Conservation (phyloP, 2,329 filamentous ascomycete genomes). For the Aureobasidium pullulans region DNA sequence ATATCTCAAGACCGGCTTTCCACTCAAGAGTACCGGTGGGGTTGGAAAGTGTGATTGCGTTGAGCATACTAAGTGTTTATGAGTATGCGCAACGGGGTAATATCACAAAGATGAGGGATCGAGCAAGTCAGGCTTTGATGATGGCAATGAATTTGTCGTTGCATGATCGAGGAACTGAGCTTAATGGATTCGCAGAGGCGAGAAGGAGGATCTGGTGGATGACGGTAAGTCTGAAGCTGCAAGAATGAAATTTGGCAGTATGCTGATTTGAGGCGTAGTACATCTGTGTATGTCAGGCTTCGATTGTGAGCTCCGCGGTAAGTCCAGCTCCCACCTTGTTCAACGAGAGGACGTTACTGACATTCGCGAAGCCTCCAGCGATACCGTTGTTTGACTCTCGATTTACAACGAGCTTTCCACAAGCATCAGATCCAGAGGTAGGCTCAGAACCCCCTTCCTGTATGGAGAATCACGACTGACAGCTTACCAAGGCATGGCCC, state of each 20-base stretch:
- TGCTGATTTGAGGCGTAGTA: constrained; percentile 29
- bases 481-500: background rate
- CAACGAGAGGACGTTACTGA: background rate
- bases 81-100: constrained; percentile 49
- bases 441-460: background rate
- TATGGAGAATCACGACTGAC: background rate
- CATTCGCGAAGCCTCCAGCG: constrained; percentile 31
- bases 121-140: constrained; percentile 42
- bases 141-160: constrained; percentile 40
- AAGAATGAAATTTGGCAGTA: background rate
- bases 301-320: constrained; percentile 45
- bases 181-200: constrained; percentile 39
- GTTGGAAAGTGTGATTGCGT: constrained; percentile 42
- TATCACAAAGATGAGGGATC: constrained; percentile 44
- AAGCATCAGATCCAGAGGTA: constrained; percentile 1
- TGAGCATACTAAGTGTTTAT: constrained; percentile 44
- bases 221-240: constrained; percentile 30
- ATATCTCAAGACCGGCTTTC: constrained; percentile 33
- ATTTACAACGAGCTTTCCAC: constrained; percentile 34
- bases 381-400: constrained; percentile 38
- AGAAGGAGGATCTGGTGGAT: constrained; percentile 47
- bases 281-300: constrained; percentile 43
- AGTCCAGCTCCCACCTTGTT: constrained; percentile 16
- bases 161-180: constrained; percentile 31
- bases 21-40: constrained; percentile 40